Conservation (phyloP, 169 alveolate species). For the Neospora caninum region DNA sequence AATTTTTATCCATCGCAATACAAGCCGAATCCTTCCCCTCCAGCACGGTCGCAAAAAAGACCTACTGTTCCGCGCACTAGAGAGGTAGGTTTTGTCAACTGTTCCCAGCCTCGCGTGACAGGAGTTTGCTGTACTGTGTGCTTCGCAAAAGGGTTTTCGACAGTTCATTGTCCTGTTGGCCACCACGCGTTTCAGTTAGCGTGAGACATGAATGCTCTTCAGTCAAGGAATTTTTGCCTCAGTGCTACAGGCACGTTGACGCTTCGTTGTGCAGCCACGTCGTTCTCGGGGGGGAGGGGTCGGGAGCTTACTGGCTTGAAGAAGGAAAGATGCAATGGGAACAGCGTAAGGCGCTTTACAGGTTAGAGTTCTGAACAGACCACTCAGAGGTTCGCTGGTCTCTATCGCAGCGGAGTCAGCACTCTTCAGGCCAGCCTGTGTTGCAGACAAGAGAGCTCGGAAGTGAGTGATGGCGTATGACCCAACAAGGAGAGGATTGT, state of each 20-base stretch:
- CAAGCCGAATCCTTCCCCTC: background rate
- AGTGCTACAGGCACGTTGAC: too few relatives aligned
- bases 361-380: background rate
- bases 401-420: background rate
- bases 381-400: background rate
- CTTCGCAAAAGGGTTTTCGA: too few relatives aligned
- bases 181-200: too few relatives aligned
- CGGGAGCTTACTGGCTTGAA: background rate
- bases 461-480: background rate
- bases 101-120: background rate
- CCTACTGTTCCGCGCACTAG: background rate
- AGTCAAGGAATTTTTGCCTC: too few relatives aligned
- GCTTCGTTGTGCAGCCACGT: too few relatives aligned
- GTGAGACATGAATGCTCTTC: too few relatives aligned
- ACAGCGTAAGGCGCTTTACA: background rate
- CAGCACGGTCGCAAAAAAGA: background rate
- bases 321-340: background rate
- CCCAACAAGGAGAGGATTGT: conserved; percentile 1
- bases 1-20: background rate
- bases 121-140: background rate
- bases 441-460: background rate
- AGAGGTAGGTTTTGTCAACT: background rate
- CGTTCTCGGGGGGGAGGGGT: too few relatives aligned
- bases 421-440: background rate
- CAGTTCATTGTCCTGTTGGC: too few relatives aligned